Base-by-base conservation (phyloP, 2,329 filamentous ascomycete species). In the Botrytis squamosa region DNA sequence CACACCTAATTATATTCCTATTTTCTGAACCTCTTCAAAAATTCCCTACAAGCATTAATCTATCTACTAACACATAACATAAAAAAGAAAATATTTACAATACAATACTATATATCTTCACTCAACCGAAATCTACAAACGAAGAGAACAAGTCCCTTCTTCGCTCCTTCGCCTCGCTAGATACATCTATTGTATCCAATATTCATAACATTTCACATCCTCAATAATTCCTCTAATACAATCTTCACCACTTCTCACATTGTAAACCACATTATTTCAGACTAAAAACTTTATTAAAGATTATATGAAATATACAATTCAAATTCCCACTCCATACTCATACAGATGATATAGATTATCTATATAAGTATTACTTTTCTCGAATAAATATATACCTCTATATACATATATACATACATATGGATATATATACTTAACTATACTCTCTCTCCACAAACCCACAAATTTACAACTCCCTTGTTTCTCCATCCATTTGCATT, bases 11-110 rank as follows among this genome's bases (percentile, higher is more conserved):
- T 57, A 29, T 8, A 55, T 57, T 42, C 12, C 40, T 42, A 4
- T 42, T 42, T 55, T 29, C 18, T 57, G 18, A 29, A 29, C 14
- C 52, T 9, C 12, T 18, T 18, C 52, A 29, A 57, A 29, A 3
- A 8, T 4, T 4, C 52, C n/a, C 52, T 9, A 1, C 14, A n/a
- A 57, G 52, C 29, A 29, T 1, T 8, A 12, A 9, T 57, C 12
- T 18, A 9, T 6, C 6, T 1, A 29, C 16, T 1, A 6, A 57
- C 29, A 18, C 7, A 29, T 29, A 9, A 14, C n/a, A 18, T n/a
- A 7, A 57, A 18, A 3, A 7, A 1, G 4, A n/a, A n/a, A n/a
- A n/a, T n/a, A 0, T 18, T 9, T 29, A 29, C 14, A n/a, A 0
- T 29, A 18, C 14, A n/a, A 0, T 29, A 18, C 14, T 29, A 55